These are phyloP conservation scores for Phytophthora sp. DNA, from an alignment of 352 stramenopile species.

Conservation along the genomic window DNA sequence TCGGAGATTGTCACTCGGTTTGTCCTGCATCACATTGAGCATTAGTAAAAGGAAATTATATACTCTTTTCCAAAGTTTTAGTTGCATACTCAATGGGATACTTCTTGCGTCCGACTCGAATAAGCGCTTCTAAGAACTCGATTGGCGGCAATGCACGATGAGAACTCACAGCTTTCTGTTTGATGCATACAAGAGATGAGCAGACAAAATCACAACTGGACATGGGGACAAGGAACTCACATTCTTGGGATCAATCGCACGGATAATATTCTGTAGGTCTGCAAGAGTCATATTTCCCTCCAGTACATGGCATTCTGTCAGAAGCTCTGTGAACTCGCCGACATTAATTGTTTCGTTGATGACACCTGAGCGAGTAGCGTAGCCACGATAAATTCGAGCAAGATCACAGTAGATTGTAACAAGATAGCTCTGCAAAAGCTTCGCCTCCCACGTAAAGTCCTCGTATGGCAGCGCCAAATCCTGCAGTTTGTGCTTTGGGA, in stretches of 20 bases:
- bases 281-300: slow-evolving; percentile 47
- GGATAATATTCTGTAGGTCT: slow-evolving; percentile 52
- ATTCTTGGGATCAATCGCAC: slow-evolving; percentile 54
- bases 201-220: background rate
- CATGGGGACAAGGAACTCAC: slow-evolving; percentile 13
- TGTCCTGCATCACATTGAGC: slow-evolving; percentile 25
- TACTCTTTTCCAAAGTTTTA: background rate
- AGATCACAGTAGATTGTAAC: slow-evolving; percentile 75
- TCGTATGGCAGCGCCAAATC: slow-evolving; percentile 68
- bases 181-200: background rate
- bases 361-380: slow-evolving; percentile 48
- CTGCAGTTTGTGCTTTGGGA: slow-evolving; percentile 51
- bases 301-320: slow-evolving; percentile 72
- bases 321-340: slow-evolving; percentile 61
- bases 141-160: slow-evolving; percentile 54
- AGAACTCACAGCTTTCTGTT: slow-evolving; percentile 42
- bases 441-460: slow-evolving; percentile 71
- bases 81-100: slow-evolving; percentile 64
- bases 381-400: slow-evolving; percentile 75
- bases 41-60: background rate
- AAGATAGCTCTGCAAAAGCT: slow-evolving; percentile 77
- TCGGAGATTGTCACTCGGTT: slow-evolving; percentile 76
- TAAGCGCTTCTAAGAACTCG: slow-evolving; percentile 73
- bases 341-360: slow-evolving; percentile 54
- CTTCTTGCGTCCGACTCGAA: slow-evolving; percentile 66